These are phyloP conservation scores for Zea luxurians DNA, from an alignment of 176 grass and related monocot species.

Conservation along the genomic window DNA sequence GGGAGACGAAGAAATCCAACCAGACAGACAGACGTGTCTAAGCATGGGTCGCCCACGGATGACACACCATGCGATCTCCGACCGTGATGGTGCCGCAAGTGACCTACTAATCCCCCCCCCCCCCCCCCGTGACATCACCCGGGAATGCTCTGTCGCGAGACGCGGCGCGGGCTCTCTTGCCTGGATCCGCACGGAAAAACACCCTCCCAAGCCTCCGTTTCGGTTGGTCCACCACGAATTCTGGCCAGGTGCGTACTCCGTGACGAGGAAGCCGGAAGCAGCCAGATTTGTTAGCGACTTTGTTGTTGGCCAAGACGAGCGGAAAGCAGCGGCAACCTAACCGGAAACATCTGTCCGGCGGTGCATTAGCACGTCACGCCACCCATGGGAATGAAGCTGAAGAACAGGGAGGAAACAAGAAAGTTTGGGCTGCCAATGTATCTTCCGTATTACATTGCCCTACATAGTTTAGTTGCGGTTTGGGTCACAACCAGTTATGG, in stretches of 20 bases:
- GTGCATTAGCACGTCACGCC: background rate
- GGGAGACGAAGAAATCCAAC: background rate
- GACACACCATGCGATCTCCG: constrained; percentile 24
- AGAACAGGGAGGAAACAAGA: background rate
- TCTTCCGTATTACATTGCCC: background rate
- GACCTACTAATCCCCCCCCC: background rate
- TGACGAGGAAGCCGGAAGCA: constrained; percentile 18
- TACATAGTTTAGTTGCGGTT: background rate
- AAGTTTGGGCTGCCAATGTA: background rate
- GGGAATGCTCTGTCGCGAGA: constrained; percentile 23
- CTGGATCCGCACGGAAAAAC: constrained; percentile 31
- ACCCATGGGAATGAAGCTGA: background rate
- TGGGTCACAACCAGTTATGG: background rate
- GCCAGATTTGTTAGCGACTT: constrained; percentile 29
- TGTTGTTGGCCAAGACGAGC: constrained; percentile 36
- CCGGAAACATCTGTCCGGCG: background rate
- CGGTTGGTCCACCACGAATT: constrained; percentile 50
- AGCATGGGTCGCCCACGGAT: background rate
- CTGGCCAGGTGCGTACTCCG: background rate
- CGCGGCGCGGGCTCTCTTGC: background rate
- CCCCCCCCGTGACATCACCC: constrained; percentile 2
- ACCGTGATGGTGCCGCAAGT: constrained; percentile 25
- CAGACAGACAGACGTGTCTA: constrained; percentile 12
- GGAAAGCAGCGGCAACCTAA: constrained; percentile 26
- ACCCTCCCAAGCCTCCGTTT: constrained; percentile 33